Evolutionary conservation across 2,329 filamentous ascomycete genomes (phyloP).

Genomic region (Cladophialophora yegresii): DNA sequence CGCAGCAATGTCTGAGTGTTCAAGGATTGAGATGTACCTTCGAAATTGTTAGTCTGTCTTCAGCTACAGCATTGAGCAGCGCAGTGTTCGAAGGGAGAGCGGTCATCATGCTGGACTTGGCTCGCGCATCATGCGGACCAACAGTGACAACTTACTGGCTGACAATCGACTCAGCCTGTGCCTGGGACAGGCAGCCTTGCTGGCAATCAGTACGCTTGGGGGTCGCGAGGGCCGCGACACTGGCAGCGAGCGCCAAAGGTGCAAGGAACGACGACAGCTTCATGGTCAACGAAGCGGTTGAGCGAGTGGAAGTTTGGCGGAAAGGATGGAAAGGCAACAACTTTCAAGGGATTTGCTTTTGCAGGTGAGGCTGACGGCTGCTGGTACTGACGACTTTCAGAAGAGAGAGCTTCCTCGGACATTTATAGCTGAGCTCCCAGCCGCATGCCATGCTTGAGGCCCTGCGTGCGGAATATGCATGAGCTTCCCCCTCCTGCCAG

Average conservation of each 20-base stretch:
- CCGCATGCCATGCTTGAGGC: background rate
- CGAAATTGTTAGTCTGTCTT: background rate
- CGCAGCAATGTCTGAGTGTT: conserved; percentile 19
- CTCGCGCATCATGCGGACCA: background rate
- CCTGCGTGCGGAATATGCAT: background rate
- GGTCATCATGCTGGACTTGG: background rate
- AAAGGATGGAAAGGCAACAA: background rate
- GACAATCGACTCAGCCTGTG: conserved; percentile 24
- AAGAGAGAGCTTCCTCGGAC: background rate
- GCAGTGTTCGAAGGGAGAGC: background rate
- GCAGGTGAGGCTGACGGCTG: background rate
- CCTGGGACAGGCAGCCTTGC: conserved; percentile 20
- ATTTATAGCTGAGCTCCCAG: conserved; percentile 6
- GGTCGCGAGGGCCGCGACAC: conserved; percentile 9
- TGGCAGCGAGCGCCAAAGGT: conserved; percentile 16
- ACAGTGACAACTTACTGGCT: conserved; percentile 12
- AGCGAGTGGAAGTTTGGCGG: background rate
- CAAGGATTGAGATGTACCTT: conserved; percentile 27
- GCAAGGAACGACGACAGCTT: conserved; percentile 18
- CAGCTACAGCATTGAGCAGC: background rate
- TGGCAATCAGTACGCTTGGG: conserved; percentile 14
- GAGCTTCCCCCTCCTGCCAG: conserved; percentile 13
- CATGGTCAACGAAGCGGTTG: conserved; percentile 7
- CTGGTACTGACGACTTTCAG: background rate
- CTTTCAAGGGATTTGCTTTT: background rate